A percentile compares a stretch with the other conserved stretches of the same genome.
Conservation (phyloP, 257 asterid genomes). For the Ilex asprella region DNA sequence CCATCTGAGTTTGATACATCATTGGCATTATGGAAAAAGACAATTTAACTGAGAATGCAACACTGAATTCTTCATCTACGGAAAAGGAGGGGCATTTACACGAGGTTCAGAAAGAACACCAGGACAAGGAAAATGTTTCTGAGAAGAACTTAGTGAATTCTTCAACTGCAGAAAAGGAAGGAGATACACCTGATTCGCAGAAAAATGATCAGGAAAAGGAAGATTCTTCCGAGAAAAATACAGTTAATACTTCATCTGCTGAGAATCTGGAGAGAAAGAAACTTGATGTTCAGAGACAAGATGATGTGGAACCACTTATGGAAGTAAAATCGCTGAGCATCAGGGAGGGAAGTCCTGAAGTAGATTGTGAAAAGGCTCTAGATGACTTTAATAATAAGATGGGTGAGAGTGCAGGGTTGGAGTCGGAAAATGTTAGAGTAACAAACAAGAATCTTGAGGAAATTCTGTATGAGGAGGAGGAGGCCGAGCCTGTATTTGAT, state of each 20-base stretch:
- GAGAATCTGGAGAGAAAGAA: conserved; percentile 19
- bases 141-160: conserved; percentile 9
- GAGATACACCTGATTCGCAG: conserved; percentile 14
- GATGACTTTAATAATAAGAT: conserved; percentile 11
- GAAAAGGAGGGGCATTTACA: conserved; percentile 8
- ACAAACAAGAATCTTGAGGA: conserved; percentile 26
- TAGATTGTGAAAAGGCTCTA: conserved; percentile 14
- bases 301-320: conserved; percentile 13
- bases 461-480: conserved; percentile 40
- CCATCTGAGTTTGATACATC: conserved; percentile 5
- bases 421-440: conserved; percentile 3
- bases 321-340: conserved; percentile 16
- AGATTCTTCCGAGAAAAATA: conserved; percentile 15
- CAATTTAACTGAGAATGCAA: conserved; percentile 15
- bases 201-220: conserved; percentile 17
- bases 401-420: conserved; percentile 6
- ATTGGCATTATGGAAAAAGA: conserved; percentile 29
- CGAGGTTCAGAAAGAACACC: conserved; percentile 8
- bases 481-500: conserved; percentile 62
- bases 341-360: conserved; percentile 22
- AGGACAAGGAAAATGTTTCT: conserved; percentile 4
- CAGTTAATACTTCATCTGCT: conserved; percentile 11
- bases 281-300: conserved; percentile 19
- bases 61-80: conserved; percentile 12
- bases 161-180: conserved; percentile 17